Evolutionary conservation across 225 moss, liverwort and hornwort genomes (phyloP).

Genomic region (Marchantia polymorpha): DNA sequence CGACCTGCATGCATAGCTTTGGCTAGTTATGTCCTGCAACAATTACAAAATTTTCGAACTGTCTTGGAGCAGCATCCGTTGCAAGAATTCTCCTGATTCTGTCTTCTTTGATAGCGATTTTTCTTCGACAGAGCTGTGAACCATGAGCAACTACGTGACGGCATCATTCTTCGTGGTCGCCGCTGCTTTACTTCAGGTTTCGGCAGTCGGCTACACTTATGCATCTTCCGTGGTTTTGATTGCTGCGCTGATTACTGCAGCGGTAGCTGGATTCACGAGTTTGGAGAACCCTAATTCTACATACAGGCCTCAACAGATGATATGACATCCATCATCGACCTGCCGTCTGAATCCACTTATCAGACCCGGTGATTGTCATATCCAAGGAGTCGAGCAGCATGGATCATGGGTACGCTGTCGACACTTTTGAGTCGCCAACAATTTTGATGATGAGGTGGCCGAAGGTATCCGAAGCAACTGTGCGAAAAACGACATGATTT

Average conservation of each 20-base stretch:
- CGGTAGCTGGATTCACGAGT: constrained; percentile 12
- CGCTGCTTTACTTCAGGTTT: constrained; percentile 20
- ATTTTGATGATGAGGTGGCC: not conserved
- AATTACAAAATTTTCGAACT: not conserved
- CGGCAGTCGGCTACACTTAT: constrained; percentile 13
- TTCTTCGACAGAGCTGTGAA: not conserved
- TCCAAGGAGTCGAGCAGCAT: not conserved
- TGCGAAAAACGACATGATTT: not conserved
- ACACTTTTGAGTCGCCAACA: not conserved
- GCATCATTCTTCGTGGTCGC: constrained; percentile 19
- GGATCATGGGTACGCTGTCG: not conserved
- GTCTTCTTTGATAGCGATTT: not conserved
- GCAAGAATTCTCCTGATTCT: not conserved
- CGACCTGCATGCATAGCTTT: not conserved
- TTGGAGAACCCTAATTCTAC: constrained; percentile 19
- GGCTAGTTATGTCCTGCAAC: not conserved
- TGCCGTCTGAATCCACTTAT: not conserved
- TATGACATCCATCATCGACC: not conserved
- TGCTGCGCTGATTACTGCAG: constrained; percentile 10
- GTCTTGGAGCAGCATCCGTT: not conserved
- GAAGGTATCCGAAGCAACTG: not conserved
- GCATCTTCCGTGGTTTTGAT: constrained; percentile 5
- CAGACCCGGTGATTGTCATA: not conserved
- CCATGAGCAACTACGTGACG: constrained; percentile 18
- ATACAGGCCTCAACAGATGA: constrained; percentile 1